A percentile compares a stretch with the other conserved stretches of the same genome.
Evolutionary conservation across 192 early-diverging fungal genomes (phyloP).

Genomic region (Glomus cerebriforme): DNA sequence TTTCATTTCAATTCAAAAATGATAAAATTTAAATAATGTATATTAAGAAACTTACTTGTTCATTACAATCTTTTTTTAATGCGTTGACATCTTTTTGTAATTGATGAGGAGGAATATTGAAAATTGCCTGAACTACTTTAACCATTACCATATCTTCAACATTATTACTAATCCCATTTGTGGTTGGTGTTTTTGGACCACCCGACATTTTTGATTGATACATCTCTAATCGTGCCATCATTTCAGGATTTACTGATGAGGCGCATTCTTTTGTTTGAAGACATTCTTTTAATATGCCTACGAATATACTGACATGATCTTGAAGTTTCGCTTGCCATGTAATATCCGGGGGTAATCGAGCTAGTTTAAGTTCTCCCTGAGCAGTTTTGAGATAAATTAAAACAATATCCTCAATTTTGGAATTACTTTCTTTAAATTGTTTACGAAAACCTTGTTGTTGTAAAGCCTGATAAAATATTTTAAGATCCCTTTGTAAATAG

Average conservation of each 20-base stretch:
- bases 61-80: constrained; percentile 19
- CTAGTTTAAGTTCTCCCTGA: constrained; percentile 16
- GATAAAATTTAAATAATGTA: not conserved
- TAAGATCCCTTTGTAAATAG: constrained; percentile 41
- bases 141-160: constrained; percentile 30
- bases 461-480: constrained; percentile 16
- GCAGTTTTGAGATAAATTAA: constrained; percentile 21
- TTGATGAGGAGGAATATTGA: constrained; percentile 11
- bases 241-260: not conserved
- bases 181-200: not conserved
- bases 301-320: constrained; percentile 28
- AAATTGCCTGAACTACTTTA: constrained; percentile 21
- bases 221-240: constrained; percentile 8
- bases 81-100: constrained; percentile 17
- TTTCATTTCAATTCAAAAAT: not conserved
- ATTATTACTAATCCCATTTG: not conserved
- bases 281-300: constrained; percentile 25
- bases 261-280: constrained; percentile 11
- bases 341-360: not conserved
- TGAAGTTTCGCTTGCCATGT: constrained; percentile 29
- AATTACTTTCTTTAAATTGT: constrained; percentile 15
- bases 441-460: constrained; percentile 8
- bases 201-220: not conserved
- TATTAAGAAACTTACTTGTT: constrained; percentile 1
- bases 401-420: constrained; percentile 30